Evolutionary conservation across 2,329 filamentous ascomycete species (phyloP), one percentile per base, ranked within the genome.

Genomic region (Scedosporium boydii): DNA sequence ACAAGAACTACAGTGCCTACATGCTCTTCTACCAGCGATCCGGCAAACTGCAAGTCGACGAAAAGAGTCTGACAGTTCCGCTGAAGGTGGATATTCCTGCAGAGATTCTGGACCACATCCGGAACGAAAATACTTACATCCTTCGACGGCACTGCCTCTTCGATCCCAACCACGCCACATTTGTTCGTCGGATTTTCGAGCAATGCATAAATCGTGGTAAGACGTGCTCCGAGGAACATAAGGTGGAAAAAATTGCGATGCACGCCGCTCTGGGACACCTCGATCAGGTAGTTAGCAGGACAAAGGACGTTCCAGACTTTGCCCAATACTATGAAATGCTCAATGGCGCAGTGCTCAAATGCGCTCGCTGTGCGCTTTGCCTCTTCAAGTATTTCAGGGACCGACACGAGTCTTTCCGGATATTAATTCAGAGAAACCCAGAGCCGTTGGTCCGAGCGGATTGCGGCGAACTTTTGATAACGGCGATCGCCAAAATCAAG

Each of bases 21-120:
- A 98, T 99, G 90, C 82, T 99, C 7, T 98, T 99, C 73, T 99
- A 99, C 72, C 90, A 97, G 72, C 86, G 95, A 58, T 84, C 87
- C 3, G 87, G 87, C 0, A 84, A 85, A 4, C 79, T 93, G 62
- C 77, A 79, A 18, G 73, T 74, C 16, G 81, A 84, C 64, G 80
- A 84, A 67, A 71, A 76, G 60, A 66, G 64, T 12, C 68, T 72
- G 0, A 69, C 71, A 1, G 64, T 71, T 1, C 68, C 72, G 4
- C 67, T 82, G n/a, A 78, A 77, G 38, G 75, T 82, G 16, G 66
- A 74, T 1, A 70, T 86, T 10, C 75, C 80, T 0, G 67, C 68
- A 1, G 75, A 75, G 29, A 69, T 86, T 58, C 76, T 80, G 55
- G 76, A 82, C n/a, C 79, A 85, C 62, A 90, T 96, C 63, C 78